A percentile compares a stretch with the other conserved stretches of the same genome.
Evolutionary conservation across 2,329 filamentous ascomycete genomes (phyloP).

Genomic region (Trichoderma sp.): DNA sequence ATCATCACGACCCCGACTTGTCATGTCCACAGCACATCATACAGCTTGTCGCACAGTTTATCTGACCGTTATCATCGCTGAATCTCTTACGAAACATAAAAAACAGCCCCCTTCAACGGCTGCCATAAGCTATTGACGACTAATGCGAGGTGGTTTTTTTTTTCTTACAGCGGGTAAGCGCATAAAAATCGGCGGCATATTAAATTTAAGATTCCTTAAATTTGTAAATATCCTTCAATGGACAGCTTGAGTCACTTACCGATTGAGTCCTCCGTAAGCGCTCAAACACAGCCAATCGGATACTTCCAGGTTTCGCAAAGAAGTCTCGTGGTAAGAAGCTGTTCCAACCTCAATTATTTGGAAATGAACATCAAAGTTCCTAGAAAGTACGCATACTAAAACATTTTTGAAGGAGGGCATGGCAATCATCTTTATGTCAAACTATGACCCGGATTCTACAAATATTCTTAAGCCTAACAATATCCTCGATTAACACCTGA

Average conservation of each 20-base stretch:
- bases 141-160: background rate
- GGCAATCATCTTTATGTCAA: background rate
- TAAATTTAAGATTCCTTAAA: background rate
- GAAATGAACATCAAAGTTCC: background rate
- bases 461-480: background rate
- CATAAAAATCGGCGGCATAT: background rate
- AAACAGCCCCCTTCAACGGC: background rate
- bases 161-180: background rate
- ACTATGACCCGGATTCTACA: background rate
- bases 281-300: too few species aligned
- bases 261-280: too few species aligned
- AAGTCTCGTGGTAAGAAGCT: too few species aligned
- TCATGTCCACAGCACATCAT: background rate
- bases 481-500: background rate
- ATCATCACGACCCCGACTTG: background rate
- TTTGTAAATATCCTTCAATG: background rate
- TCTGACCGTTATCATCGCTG: background rate
- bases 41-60: background rate
- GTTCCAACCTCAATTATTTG: too few species aligned
- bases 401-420: background rate
- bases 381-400: background rate
- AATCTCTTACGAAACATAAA: background rate
- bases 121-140: background rate
- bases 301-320: too few species aligned
- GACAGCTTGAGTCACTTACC: too few species aligned